Conservation (phyloP, 768 basidiomycete species). For the Pleurotus sapidus region DNA sequence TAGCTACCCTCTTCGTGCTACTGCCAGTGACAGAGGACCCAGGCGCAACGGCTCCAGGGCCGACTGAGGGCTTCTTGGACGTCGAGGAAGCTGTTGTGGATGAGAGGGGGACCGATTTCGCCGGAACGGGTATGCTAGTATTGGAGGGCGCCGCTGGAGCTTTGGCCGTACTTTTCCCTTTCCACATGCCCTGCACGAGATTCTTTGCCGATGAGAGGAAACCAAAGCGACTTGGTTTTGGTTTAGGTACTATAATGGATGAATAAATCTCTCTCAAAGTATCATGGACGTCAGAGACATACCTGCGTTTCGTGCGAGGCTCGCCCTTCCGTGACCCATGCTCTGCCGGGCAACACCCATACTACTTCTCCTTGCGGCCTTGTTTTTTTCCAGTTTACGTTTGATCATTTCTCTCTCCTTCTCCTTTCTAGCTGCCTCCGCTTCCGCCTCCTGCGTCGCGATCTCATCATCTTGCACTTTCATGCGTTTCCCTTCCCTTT, state of each 20-base stretch:
- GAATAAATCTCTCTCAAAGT: background rate
- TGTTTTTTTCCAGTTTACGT: constrained; percentile 63
- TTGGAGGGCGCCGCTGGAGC: background rate
- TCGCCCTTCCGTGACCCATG: constrained; percentile 32
- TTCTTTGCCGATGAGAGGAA: constrained; percentile 73
- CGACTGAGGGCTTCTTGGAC: constrained; percentile 1
- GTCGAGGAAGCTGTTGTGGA: constrained; percentile 6
- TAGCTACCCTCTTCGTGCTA: background rate
- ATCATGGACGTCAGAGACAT: background rate
- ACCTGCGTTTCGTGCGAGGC: constrained; percentile 33
- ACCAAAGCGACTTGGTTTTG: constrained; percentile 59
- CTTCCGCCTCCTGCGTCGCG: constrained; percentile 38
- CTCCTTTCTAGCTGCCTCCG: constrained; percentile 44
- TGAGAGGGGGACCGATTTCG: background rate
- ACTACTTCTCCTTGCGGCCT: constrained; percentile 70
- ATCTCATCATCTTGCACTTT: constrained; percentile 28
- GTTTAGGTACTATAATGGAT: constrained; percentile 28
- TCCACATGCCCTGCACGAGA: constrained; percentile 73
- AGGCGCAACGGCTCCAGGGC: constrained; percentile 14
- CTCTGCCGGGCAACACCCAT: constrained; percentile 43
- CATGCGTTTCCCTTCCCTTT: constrained; percentile 21
- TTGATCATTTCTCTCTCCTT: constrained; percentile 57
- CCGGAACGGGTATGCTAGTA: background rate
- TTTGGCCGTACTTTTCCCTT: constrained; percentile 42
- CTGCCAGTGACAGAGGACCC: constrained; percentile 11